These are phyloP conservation scores for Citrullus mucosospermus DNA, from an alignment of 306 rosid species.

Conservation along the genomic window DNA sequence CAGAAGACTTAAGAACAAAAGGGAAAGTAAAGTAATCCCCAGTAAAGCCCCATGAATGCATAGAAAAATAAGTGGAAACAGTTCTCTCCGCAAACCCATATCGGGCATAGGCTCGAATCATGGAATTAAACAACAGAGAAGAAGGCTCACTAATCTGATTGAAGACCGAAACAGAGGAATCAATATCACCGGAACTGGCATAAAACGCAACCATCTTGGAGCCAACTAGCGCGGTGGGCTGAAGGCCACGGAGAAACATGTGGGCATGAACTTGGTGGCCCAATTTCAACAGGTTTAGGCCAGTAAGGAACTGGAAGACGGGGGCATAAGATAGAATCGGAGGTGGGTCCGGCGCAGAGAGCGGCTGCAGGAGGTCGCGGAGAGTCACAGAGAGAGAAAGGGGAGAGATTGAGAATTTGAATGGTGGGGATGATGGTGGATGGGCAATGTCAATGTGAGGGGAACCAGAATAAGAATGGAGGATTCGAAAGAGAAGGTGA, in stretches of 20 bases:
- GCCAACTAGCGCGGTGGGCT: neutral
- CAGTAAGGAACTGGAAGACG: constrained; percentile 5
- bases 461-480: constrained; percentile 1
- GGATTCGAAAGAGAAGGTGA: neutral
- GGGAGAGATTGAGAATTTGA: neutral
- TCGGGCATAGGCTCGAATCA: constrained; percentile 2
- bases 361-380: neutral
- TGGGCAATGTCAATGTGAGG: neutral
- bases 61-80: neutral
- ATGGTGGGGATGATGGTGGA: neutral
- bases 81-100: constrained; percentile 10
- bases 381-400: neutral
- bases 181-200: constrained; percentile 6
- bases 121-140: constrained; percentile 1
- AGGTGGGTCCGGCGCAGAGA: neutral
- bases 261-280: constrained; percentile 7
- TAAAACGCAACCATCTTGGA: constrained; percentile 4
- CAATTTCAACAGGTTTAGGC: neutral
- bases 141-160: neutral
- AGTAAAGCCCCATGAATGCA: neutral
- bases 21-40: constrained; percentile 57
- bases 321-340: neutral
- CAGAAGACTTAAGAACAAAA: constrained; percentile 51
- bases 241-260: neutral
- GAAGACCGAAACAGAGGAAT: neutral